Evolutionary conservation across 2,329 filamentous ascomycete genomes (phyloP), one percentile per base, ranked within the genome.

Genomic region (Coniochaeta pulveracea): DNA sequence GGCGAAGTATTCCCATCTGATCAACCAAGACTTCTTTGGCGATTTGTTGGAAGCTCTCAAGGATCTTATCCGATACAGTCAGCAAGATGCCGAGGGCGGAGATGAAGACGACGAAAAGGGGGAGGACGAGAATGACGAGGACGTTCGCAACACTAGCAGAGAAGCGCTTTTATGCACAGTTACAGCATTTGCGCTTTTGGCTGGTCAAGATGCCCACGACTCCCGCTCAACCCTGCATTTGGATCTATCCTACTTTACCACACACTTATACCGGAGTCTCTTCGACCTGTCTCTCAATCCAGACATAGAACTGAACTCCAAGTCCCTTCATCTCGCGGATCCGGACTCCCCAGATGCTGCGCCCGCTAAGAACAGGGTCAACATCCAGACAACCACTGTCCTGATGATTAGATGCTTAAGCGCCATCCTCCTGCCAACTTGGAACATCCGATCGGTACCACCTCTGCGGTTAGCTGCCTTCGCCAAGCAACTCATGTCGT

Each of bases 11-110:
- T 80, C 88, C 4, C 91, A 95, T 53, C 70, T 98, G 38, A 98
- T 98, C 67, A 98, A 98, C 61, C 86, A 98, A 51, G 85, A 98
- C 52, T 96, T 98, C 64, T 98, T 98, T 48, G 91, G 89, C 18
- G 91, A 98, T 51, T 69, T 98, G 19, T 72, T 98, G 9, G 91
- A 96, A 58, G 89, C 86, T 1, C 66, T 98, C 24, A 93, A 93
- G 55, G 91, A 98, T 42, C 72, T 98, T 27, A 89, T 96, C 47
- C 73, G 76, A 4, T 75, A 88, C 44, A 80, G 82, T 34, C 72
- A 80, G 47, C 64, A 68, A 0, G 63, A 69, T 11, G 65, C 64
- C 4, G 60, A 64, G 9, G 60, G 54, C 2, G 64, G 61, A 4
- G 53, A 60, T 2, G 59, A 62, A 10, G 58, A 60, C 3, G 51